Base-by-base conservation (phyloP, 2,329 filamentous ascomycete species). In the Rhinocladiella mackenziei region DNA sequence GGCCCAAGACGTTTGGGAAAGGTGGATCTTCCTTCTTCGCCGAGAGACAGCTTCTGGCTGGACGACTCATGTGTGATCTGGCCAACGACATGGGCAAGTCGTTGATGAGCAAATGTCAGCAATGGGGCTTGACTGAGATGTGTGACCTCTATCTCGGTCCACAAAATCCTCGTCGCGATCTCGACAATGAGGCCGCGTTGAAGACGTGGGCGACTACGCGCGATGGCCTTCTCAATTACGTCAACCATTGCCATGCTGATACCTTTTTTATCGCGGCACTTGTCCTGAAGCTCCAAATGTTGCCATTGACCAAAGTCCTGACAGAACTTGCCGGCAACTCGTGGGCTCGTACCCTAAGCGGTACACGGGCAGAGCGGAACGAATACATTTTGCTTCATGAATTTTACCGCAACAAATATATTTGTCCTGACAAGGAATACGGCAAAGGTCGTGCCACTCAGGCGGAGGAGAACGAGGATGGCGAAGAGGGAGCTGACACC, bases 321-420 rank as follows among this genome's bases (percentile, higher is more conserved):
- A 98, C 92, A 10, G 97, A 97, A 59, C 74, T 98, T 63, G 92
- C 92, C 50, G 92, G 92, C 57, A 98, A 98, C 66, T 97, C 92
- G 1, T 98, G 92, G 92, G 91, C 91, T 42, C 82, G 92, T 62
- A 98, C 92, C 2, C 72, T 98, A 29, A 96, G 88, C 26, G 92
- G 92, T 65, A 98, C 92, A 14, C 84, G 92, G 62, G 92, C 92
- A 6, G 92, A 98, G 70, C 86, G 92, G 25, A 98, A 98, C 68
- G 92, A 98, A 69, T 98, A 95, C 75, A 98, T 98, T 87, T 62
- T 98, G 62, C 78, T 98, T 4, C 92, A 98, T 58, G 91, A 97
- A 60, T 98, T 98, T 62, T 79, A 96, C 63, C 83, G 85, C 51
- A 96, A 92, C 68, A 97, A 96, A 66, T 98, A 94, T 62, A 96